Evolutionary conservation across 2,329 filamentous ascomycete species (phyloP).

Genomic region (Rhinocladiella mackenziei): DNA sequence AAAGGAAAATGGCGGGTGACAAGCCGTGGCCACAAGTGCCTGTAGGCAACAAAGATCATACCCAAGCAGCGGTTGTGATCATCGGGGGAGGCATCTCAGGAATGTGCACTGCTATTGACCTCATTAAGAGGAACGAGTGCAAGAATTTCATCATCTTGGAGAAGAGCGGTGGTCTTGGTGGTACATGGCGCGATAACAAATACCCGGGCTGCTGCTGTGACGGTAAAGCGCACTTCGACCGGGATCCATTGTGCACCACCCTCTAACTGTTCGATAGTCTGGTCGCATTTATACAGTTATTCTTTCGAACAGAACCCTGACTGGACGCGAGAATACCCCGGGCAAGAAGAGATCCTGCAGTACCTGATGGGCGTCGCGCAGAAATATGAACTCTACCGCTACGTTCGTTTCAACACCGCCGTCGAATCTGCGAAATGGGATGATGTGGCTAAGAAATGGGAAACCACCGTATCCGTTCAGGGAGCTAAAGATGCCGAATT

Average conservation of each 20-base stretch:
- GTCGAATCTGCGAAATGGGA: conserved; percentile 56
- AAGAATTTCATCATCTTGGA: conserved; percentile 55
- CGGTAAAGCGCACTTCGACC: conserved; percentile 14
- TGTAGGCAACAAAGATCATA: conserved; percentile 34
- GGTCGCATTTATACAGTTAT: conserved; percentile 55
- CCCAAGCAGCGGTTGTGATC: conserved; percentile 53
- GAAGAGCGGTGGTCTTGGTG: conserved; percentile 50
- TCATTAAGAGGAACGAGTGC: conserved; percentile 47
- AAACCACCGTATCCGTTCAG: conserved; percentile 39
- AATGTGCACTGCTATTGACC: conserved; percentile 43
- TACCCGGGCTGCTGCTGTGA: conserved; percentile 53
- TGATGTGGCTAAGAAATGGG: conserved; percentile 47
- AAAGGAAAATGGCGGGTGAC: conserved; percentile 26
- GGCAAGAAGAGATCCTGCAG: conserved; percentile 56
- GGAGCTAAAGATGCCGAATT: conserved; percentile 56
- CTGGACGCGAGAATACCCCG: conserved; percentile 57
- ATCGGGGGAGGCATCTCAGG: conserved; percentile 55
- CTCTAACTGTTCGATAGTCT: conserved; percentile 36
- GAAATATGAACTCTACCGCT: conserved; percentile 46
- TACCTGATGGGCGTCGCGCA: conserved; percentile 46
- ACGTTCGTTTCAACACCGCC: conserved; percentile 57
- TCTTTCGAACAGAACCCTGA: conserved; percentile 58
- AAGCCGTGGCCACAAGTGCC: conserved; percentile 27
- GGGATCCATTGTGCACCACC: not conserved
- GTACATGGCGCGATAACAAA: conserved; percentile 30